Conservation (phyloP, 1,139 yeast genomes). For the Sugiyamaella paludigena region DNA sequence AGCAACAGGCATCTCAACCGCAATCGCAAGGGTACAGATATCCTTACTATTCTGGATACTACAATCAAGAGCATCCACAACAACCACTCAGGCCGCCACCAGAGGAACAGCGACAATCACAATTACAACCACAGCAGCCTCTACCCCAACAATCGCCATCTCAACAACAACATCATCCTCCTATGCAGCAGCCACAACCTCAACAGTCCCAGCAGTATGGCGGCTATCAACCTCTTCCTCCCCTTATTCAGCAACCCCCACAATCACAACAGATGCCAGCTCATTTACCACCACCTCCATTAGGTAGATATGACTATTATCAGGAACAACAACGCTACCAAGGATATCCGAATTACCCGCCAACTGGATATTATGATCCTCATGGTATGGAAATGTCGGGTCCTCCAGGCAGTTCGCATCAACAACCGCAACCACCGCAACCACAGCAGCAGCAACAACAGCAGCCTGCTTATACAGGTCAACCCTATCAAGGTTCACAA, state of each 20-base stretch:
- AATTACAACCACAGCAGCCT: neutral
- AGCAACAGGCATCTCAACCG: conserved; percentile 2
- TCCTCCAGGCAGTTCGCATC: too few species aligned
- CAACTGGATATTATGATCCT: conserved; percentile 7
- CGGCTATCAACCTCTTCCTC: conserved; percentile 14
- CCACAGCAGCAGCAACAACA: conserved; percentile 2
- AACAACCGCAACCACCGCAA: neutral
- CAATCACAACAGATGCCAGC: conserved; percentile 17
- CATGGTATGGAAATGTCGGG: conserved; percentile 3
- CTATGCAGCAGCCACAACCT: conserved; percentile 11
- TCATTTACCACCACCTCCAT: conserved; percentile 32
- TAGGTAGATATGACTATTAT: conserved; percentile 16
- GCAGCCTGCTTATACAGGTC: conserved; percentile 3
- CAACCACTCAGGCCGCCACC: neutral
- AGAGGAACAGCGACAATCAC: neutral
- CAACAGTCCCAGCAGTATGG: conserved; percentile 13
- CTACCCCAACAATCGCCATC: neutral
- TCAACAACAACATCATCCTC: neutral
- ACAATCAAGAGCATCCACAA: conserved; percentile 2
- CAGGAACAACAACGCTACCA: conserved; percentile 8
- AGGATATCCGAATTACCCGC: conserved; percentile 1
- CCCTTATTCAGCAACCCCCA: conserved; percentile 10
- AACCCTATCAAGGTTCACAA: neutral
- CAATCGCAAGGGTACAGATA: conserved; percentile 11
- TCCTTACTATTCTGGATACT: conserved; percentile 15